A percentile compares a stretch with the other conserved stretches of the same genome.
phyloP scores from a whole-genome alignment of 495 filamentous ascomycete species.

The Penicillium angulare region DNA sequence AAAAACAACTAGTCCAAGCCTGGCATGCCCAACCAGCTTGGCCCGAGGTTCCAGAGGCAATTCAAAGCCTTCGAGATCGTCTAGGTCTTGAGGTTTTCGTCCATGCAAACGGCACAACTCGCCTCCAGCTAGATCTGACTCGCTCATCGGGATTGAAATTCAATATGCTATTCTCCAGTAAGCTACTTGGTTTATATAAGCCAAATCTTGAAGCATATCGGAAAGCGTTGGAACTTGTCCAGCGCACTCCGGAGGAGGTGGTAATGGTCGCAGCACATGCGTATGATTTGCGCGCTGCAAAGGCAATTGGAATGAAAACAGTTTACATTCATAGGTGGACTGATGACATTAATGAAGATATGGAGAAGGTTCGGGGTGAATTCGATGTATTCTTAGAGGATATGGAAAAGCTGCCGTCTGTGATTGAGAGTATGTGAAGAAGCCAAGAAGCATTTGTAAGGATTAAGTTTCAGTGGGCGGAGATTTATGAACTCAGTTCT shows the following conservation, averaged over 20 bases:
- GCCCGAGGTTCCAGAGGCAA: constrained; percentile 42
- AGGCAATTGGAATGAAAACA: constrained; percentile 45
- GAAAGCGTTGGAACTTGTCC: constrained; percentile 43
- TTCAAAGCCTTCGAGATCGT: constrained; percentile 20
- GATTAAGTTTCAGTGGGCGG: no score
- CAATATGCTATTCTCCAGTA: constrained; percentile 52
- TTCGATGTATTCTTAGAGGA: constrained; percentile 48
- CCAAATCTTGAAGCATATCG: constrained; percentile 44
- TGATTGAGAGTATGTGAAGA: constrained; percentile 15
- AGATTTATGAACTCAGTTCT: no score
- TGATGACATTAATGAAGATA: constrained; percentile 53
- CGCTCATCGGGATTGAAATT: constrained; percentile 48
- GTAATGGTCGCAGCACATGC: constrained; percentile 56
- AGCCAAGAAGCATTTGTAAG: no score
- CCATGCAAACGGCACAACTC: constrained; percentile 54
- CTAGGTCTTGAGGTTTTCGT: constrained; percentile 40
- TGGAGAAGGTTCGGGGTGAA: constrained; percentile 39
- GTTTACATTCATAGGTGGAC: constrained; percentile 54
- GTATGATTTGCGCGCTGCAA: constrained; percentile 50
- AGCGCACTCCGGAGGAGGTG: constrained; percentile 43
- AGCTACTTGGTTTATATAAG: constrained; percentile 49
- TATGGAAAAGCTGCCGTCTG: constrained; percentile 29
- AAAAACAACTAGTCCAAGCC: constrained; percentile 19
- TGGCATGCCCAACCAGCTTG: constrained; percentile 50
- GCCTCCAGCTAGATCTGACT: constrained; percentile 52